Evolutionary conservation across 768 basidiomycete species (phyloP).

Genomic region (Mrakia frigida): DNA sequence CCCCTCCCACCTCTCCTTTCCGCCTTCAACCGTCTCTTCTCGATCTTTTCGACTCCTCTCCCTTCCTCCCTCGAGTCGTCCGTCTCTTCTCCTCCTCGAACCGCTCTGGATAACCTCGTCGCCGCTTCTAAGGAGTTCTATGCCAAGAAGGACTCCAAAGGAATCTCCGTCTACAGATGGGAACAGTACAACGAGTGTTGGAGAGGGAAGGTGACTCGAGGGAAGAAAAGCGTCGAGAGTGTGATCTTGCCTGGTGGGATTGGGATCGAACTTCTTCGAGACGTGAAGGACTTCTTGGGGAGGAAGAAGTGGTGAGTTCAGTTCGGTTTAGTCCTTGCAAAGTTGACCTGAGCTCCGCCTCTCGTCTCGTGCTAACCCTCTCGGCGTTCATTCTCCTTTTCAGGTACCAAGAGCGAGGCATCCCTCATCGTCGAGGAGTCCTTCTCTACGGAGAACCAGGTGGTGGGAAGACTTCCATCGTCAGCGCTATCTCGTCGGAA

Average conservation of each 20-base stretch:
- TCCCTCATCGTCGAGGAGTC: slow-evolving; percentile 75
- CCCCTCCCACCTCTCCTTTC: not conserved
- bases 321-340: not conserved
- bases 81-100: not conserved
- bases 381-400: not conserved
- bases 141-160: slow-evolving; percentile 1
- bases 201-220: slow-evolving; percentile 15
- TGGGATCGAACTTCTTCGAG: slow-evolving; percentile 59
- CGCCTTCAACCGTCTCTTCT: not conserved
- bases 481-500: slow-evolving; percentile 56
- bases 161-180: slow-evolving; percentile 6
- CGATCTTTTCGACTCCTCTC: not conserved
- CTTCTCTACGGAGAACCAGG: slow-evolving; percentile 70
- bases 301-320: slow-evolving; percentile 56
- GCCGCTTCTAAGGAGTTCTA: not conserved
- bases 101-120: slow-evolving; percentile 4
- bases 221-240: slow-evolving; percentile 49
- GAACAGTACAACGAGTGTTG: slow-evolving; percentile 3
- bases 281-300: slow-evolving; percentile 63
- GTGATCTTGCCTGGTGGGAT: slow-evolving; percentile 55
- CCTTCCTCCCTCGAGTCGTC: not conserved
- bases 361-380: not conserved
- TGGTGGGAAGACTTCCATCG: slow-evolving; percentile 60
- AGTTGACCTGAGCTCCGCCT: not conserved
- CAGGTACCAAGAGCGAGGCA: slow-evolving; percentile 62